Evolutionary conservation across 345 rosid species (phyloP), one percentile per base, ranked within the genome.

Genomic region (Eucalyptus globulus): DNA sequence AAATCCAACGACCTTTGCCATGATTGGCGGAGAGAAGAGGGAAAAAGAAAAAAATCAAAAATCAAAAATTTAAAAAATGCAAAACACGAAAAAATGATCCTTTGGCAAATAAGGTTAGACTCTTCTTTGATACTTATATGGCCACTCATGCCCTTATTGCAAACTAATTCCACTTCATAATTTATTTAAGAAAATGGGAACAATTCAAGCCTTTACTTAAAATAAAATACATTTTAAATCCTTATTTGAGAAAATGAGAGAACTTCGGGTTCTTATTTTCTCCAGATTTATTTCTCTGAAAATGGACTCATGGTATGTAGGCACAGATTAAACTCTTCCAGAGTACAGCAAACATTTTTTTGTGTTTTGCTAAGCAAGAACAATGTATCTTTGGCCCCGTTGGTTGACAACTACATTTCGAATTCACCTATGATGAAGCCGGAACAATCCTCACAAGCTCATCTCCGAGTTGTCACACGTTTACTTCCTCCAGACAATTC

Each of bases 71-170:
- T 1, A 0, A 56, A 24, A 24, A 56, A 56, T 56, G 27, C 29
- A 56, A 56, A 56, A 56, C 29, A 24, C 3, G 1, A 53, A 53
- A 53, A 53, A 19, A 53, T 53, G 14, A 8, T 24, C 62, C 0
- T 10, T 53, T 0, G 0, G 5, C 26, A 22, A 53, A 53, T 5
- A 56, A 56, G 6, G 6, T 22, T 10, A 24, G 6, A 26, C 29
- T 26, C 29, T 24, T 56, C 62, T 56, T 26, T 56, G 29, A 56
- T 22, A 56, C 9, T 56, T 10, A 56, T 56, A 56, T 56, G 29
- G 29, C 62, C 13, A 56, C 27, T 56, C 13, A 56, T 5, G 29
- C 27, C 2, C 9, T 53, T 53, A 53, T 53, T 53, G 9, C 9
- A 24, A 56, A 56, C 29, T 24, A 56, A 11, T 56, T 56, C 6